Percentiles rank a stretch among this genome's conserved stretches.
Evolutionary conservation across 257 asterid genomes (phyloP).

Genomic region (Fraxinus excelsior): DNA sequence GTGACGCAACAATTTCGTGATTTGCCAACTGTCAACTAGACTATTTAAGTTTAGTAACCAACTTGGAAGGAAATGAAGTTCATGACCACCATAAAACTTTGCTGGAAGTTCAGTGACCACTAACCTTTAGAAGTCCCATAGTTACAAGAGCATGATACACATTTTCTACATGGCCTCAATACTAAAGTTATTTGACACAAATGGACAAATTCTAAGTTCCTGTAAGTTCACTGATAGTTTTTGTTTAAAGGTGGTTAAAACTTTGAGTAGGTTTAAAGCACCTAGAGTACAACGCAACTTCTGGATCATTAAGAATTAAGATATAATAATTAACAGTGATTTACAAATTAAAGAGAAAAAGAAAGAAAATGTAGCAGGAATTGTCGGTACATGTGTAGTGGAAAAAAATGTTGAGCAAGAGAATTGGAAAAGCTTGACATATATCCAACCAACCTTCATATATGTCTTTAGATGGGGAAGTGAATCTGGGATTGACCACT

Average conservation of each 20-base stretch:
- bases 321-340: neutral
- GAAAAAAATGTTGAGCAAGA: no score
- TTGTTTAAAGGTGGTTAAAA: neutral
- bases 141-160: neutral
- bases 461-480: conserved; percentile 66
- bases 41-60: neutral
- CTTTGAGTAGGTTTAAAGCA: neutral
- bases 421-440: neutral
- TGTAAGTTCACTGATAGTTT: neutral
- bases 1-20: neutral
- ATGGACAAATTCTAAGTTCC: neutral
- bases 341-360: neutral
- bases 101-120: neutral
- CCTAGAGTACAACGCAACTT: neutral
- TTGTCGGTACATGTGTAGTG: no score
- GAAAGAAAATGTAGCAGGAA: no score
- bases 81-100: neutral
- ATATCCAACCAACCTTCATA: conserved; percentile 63
- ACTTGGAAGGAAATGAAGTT: neutral
- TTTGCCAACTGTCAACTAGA: neutral
- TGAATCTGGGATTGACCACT: conserved; percentile 87
- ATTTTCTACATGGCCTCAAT: neutral
- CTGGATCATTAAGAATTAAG: neutral
- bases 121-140: neutral
- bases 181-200: neutral